These are phyloP conservation scores for Halenospora varia DNA, from an alignment of 495 filamentous ascomycete species.

Conservation along the genomic window DNA sequence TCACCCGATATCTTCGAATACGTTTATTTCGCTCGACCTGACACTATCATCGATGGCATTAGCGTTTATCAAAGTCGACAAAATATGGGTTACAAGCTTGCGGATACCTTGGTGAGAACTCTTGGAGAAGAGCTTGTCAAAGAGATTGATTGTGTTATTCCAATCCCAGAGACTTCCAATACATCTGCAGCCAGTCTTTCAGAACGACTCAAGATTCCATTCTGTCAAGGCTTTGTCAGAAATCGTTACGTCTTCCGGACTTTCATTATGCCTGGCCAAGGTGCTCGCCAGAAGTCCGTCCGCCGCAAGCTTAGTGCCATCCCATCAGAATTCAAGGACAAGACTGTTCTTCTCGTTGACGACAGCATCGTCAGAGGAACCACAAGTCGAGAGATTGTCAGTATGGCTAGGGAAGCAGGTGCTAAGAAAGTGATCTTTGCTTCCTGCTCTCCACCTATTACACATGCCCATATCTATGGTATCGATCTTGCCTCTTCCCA, in stretches of 20 bases:
- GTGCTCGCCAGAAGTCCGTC: slow-evolving; percentile 74
- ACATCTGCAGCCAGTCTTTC: slow-evolving; percentile 81
- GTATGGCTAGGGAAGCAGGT: slow-evolving; percentile 87
- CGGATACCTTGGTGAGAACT: slow-evolving; percentile 67
- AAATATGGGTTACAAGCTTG: slow-evolving; percentile 88
- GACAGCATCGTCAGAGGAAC: slow-evolving; percentile 94
- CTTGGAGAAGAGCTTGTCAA: slow-evolving; percentile 72
- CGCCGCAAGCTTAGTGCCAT: slow-evolving; percentile 79
- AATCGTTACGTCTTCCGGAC: slow-evolving; percentile 96
- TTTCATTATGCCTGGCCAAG: slow-evolving; percentile 92
- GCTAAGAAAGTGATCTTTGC: slow-evolving; percentile 90
- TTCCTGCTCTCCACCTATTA: slow-evolving; percentile 83
- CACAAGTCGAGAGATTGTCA: slow-evolving; percentile 86
- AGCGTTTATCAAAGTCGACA: slow-evolving; percentile 83
- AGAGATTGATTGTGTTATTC: slow-evolving; percentile 88
- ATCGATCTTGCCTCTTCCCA: slow-evolving; percentile 81
- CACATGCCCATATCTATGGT: slow-evolving; percentile 66
- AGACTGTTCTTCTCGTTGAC: slow-evolving; percentile 83
- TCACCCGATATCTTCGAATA: slow-evolving; percentile 96
- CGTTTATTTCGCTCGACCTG: slow-evolving; percentile 81
- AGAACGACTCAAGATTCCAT: slow-evolving; percentile 71
- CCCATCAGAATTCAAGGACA: slow-evolving; percentile 78
- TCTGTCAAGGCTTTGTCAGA: slow-evolving; percentile 85
- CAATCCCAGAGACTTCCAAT: slow-evolving; percentile 83
- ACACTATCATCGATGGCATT: slow-evolving; percentile 90